A percentile compares a stretch with the other conserved stretches of the same genome.
Evolutionary conservation across 768 basidiomycete species (phyloP).

Genomic region (Serendipita sp.): DNA sequence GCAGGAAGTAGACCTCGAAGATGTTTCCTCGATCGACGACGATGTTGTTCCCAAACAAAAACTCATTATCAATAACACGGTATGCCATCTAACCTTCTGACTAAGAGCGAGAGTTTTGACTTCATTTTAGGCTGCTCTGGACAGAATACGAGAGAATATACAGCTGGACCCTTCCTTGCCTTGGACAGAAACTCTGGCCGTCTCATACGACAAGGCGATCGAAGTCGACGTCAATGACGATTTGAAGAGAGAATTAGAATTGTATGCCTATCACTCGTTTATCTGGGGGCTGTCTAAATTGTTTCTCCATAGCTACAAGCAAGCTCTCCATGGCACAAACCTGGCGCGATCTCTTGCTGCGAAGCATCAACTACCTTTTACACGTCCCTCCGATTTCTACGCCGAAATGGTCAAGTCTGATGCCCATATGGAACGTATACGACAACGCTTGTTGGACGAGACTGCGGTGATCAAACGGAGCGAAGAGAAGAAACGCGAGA

Average conservation of each 20-base stretch:
- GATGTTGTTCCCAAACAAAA: conserved; percentile 74
- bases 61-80: conserved; percentile 68
- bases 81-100: conserved; percentile 24
- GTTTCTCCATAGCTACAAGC: conserved; percentile 61
- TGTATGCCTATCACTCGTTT: conserved; percentile 39
- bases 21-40: conserved; percentile 43
- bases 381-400: conserved; percentile 85
- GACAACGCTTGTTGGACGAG: conserved; percentile 81
- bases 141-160: conserved; percentile 65
- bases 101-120: not conserved
- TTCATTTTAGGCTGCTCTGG: conserved; percentile 45
- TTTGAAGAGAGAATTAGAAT: conserved; percentile 85
- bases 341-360: conserved; percentile 61
- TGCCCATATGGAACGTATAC: conserved; percentile 93
- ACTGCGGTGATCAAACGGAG: conserved; percentile 73
- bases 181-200: conserved; percentile 70
- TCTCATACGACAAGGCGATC: conserved; percentile 58
- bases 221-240: conserved; percentile 74
- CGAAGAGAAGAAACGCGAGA: conserved; percentile 80
- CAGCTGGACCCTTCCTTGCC: conserved; percentile 56
- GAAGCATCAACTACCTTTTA: conserved; percentile 69
- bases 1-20: conserved; percentile 46
- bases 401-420: conserved; percentile 99
- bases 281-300: not conserved
- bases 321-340: conserved; percentile 75